These are phyloP conservation scores for Akebia trifoliata DNA, from an alignment of 164 flowering plant genomes.

Conservation along the genomic window DNA sequence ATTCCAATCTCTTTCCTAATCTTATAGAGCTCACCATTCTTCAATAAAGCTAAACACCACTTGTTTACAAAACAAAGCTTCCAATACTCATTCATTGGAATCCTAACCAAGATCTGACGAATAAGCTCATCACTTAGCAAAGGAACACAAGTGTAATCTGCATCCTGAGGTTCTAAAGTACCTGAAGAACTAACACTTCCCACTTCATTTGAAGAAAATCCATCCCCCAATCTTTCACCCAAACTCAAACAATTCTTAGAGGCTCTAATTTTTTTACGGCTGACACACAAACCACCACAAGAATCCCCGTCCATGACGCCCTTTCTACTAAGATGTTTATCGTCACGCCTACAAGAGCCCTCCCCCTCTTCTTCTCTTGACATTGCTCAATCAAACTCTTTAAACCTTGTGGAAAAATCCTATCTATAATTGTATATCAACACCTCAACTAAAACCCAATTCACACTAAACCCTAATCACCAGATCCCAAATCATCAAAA, in stretches of 20 bases:
- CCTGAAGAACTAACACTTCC: slow-evolving; percentile 19
- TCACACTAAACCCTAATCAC: slow-evolving; percentile 3
- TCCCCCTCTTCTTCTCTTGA: no score
- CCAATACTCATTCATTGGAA: slow-evolving; percentile 53
- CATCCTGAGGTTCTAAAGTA: slow-evolving; percentile 63
- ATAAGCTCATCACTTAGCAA: slow-evolving; percentile 56
- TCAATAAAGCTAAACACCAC: slow-evolving; percentile 31
- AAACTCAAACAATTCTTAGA: no score
- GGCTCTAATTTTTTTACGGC: no score
- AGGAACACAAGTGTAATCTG: slow-evolving; percentile 68
- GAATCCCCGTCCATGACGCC: neutral
- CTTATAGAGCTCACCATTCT: slow-evolving; percentile 50
- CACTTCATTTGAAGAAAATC: slow-evolving; percentile 9
- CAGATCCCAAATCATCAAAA: slow-evolving; percentile 1
- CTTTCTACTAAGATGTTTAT: neutral
- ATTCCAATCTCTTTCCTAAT: slow-evolving; percentile 41
- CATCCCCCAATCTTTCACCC: no score
- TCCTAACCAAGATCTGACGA: slow-evolving; percentile 51
- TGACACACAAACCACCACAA: no score
- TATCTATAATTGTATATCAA: no score
- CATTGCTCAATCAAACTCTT: no score
- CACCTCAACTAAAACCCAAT: no score
- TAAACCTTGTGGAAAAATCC: no score
- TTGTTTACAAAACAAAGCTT: slow-evolving; percentile 46
- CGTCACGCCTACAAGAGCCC: neutral